Base-by-base conservation (phyloP, 176 grass and related monocot species). In the Cenchrus fungigraminus region DNA sequence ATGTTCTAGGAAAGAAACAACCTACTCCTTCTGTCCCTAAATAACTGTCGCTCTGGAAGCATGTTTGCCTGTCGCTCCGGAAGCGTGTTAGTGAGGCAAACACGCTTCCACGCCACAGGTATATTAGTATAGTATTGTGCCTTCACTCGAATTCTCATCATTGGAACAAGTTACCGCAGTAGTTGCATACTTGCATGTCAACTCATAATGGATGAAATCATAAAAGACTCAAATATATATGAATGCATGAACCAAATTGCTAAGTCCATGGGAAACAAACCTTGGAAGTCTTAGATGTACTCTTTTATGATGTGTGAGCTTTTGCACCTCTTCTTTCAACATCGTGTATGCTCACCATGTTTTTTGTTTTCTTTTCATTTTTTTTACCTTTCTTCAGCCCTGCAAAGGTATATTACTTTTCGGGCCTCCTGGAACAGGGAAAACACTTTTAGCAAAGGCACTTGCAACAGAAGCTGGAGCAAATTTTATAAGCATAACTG, bases 341-440 rank as follows among this genome's bases (percentile, higher is more conserved):
- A 47, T 32, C 79, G 22, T 74, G 12, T 79, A 59, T 57, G 55
- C 72, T 83, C 62, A 82, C 46, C 28, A 68, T 79, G 79, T 10
- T 34, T 72, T 17, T 89, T 89, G 4, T 44, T 77, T 72, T 28
- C 2, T 15, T 73, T 73, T 16, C 20, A 15, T 8, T 73, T 19
- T 19, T 19, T 65, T 60, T 6, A 60, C 42, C 74, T 90, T 83
- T 83, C 67, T 57, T 85, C 85, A 98, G 96, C 96, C 93, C 63
- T 98, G 96, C 89, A 98, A 95, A 92, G 96, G 96, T 68, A 87
- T 98, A 72, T 91, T 98, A 84, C 93, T 98, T 67, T 98, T 98
- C 87, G 96, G 93, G 51, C 96, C 96, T 86, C 95, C 95, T 69
- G 95, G 95, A 79, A 98, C 95, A 44, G 95, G 95, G 47, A 98